Conservation (phyloP, 2,329 filamentous ascomycete genomes). For the Claviceps africana region DNA sequence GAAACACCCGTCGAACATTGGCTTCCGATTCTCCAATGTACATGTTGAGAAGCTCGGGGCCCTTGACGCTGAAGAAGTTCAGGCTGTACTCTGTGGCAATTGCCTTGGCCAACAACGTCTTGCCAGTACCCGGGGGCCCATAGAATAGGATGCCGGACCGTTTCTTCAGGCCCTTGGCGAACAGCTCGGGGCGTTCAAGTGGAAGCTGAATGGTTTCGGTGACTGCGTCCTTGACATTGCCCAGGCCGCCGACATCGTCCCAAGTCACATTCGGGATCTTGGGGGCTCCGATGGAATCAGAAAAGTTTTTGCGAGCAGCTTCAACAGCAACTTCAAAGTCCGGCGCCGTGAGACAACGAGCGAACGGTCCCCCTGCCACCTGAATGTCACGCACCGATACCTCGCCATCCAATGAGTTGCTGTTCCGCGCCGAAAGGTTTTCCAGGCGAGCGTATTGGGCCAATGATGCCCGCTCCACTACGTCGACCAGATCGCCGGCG, state of each 20-base stretch:
- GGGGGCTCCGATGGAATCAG: conserved; percentile 89
- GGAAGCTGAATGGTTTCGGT: conserved; percentile 93
- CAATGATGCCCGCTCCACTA: conserved; percentile 76
- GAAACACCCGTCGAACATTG: conserved; percentile 80
- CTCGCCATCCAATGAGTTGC: conserved; percentile 17
- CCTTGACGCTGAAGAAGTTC: conserved; percentile 91
- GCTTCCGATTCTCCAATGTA: conserved; percentile 92
- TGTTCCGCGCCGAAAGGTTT: conserved; percentile 42
- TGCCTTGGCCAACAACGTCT: conserved; percentile 83
- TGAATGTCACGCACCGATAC: conserved; percentile 73
- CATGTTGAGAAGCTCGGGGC: conserved; percentile 86
- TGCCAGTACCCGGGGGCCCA: conserved; percentile 79
- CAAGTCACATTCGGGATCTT: conserved; percentile 96
- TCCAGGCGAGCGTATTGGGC: conserved; percentile 66
- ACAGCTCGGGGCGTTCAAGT: conserved; percentile 79
- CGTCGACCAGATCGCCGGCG: conserved; percentile 84
- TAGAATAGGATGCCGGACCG: conserved; percentile 87
- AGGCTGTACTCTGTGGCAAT: conserved; percentile 88
- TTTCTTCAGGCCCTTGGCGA: conserved; percentile 97
- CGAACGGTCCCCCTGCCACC: conserved; percentile 68
- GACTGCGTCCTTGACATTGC: conserved; percentile 92
- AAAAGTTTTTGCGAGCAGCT: conserved; percentile 92
- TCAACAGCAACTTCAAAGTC: conserved; percentile 94
- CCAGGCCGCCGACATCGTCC: conserved; percentile 87
- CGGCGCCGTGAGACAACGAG: conserved; percentile 61